Evolutionary conservation across 2,329 filamentous ascomycete genomes (phyloP), one percentile per base, ranked within the genome.

Genomic region (Metarhizium sp.): DNA sequence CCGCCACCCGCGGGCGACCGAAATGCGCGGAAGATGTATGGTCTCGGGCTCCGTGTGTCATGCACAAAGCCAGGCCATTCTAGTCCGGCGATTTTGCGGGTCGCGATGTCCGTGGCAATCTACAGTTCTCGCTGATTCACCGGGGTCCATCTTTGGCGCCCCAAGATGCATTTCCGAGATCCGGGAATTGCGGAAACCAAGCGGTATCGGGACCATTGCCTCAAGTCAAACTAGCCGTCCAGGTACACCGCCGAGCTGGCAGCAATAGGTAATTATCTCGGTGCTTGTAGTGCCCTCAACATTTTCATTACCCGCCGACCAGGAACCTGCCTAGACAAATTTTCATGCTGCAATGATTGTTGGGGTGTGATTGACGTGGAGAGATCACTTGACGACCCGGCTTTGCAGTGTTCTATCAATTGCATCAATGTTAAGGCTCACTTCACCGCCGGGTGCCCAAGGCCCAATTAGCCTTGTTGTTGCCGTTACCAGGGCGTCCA

Each of bases 1-100:
- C n/a, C 50, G 45, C 54, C 29, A 11, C 45, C 55, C 52, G 55
- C 55, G 55, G 55, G 25, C 52, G 14, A 18, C 55, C 52, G 55
- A 43, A 30, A 36, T 6, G 18, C 49, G 32, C 55, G 52, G 55
- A 54, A 29, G 20, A 57, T 51, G 52, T 47, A 52, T 32, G 4
- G 34, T 42, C 30, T 52, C 52, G 55, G 49, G 46, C 36, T 30
- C 49, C 49, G 52, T 51, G 42, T 34, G 45, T 48, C 34, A 43
- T 55, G 48, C 14, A 4, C 36, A 16, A 46, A 11, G 43, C n/a
- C 43, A 16, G 42, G 14, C 29, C 32, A 16, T 30, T 32, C 40
- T 46, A 38, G 29, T n/a, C 53, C 53, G 25, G 51, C 6, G 40
- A 25, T 25, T 25, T 32, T 34, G 42, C 18, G 42, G 42, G 51